Evolutionary conservation across 2,329 filamentous ascomycete genomes (phyloP).

Genomic region (Orbilia brochopaga): DNA sequence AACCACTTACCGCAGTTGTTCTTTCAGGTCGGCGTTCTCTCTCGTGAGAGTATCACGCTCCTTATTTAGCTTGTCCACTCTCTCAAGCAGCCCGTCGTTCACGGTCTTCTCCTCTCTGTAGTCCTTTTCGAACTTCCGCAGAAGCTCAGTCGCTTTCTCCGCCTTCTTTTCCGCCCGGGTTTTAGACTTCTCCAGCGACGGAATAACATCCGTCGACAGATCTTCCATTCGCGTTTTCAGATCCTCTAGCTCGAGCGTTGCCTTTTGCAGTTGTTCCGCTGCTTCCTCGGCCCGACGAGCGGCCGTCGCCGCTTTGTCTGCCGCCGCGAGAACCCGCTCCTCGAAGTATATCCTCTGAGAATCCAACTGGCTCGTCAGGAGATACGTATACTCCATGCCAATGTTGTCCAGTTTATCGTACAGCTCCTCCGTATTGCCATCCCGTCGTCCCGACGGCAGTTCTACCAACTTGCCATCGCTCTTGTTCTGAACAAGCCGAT

Average conservation of each 20-base stretch:
- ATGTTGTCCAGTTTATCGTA: conserved; percentile 75
- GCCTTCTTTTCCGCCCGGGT: conserved; percentile 72
- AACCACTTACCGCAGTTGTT: conserved; percentile 34
- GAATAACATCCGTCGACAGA: conserved; percentile 66
- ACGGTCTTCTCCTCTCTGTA: conserved; percentile 87
- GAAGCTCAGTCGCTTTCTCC: conserved; percentile 75
- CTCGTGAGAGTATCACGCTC: conserved; percentile 66
- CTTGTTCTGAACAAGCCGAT: conserved; percentile 92
- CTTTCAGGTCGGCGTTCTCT: conserved; percentile 65
- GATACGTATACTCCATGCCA: conserved; percentile 90
- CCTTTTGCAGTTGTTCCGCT: conserved; percentile 61
- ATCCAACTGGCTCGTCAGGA: conserved; percentile 90
- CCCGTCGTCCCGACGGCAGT: conserved; percentile 64
- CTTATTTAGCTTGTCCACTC: conserved; percentile 73
- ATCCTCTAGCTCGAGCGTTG: conserved; percentile 62
- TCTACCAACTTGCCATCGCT: conserved; percentile 91
- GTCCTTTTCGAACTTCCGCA: conserved; percentile 74
- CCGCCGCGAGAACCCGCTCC: conserved; percentile 84
- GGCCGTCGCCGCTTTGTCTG: conserved; percentile 70
- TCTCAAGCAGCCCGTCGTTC: conserved; percentile 77
- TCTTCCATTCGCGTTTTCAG: conserved; percentile 65
- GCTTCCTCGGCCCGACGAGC: conserved; percentile 58
- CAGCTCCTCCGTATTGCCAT: conserved; percentile 53
- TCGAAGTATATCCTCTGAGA: conserved; percentile 93
- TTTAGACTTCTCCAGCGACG: conserved; percentile 74